phyloP scores from a whole-genome alignment of 2,329 filamentous ascomycete species.

The Ophiostoma piceae region DNA sequence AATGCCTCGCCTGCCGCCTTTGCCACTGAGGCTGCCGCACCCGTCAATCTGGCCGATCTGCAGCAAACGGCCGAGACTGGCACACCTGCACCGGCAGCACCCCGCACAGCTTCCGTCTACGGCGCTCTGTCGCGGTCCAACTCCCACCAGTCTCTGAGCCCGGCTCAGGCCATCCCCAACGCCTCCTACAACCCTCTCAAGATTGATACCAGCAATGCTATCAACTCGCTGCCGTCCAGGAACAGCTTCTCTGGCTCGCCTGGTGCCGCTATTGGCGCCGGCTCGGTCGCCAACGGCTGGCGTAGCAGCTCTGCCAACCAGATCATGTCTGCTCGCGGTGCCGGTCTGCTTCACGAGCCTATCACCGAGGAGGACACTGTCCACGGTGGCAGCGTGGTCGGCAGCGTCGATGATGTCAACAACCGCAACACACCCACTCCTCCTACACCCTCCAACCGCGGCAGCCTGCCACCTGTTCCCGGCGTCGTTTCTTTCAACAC shows the following conservation, averaged over 20 bases:
- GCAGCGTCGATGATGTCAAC: background rate
- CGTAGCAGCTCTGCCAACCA: constrained; percentile 29
- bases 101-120: constrained; percentile 32
- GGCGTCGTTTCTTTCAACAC: constrained; percentile 48
- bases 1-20: background rate
- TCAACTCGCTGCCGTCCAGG: background rate
- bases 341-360: constrained; percentile 35
- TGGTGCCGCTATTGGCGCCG: constrained; percentile 11
- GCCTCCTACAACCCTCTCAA: background rate
- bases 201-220: constrained; percentile 6
- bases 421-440: background rate
- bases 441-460: constrained; percentile 16
- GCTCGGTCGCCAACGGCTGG: constrained; percentile 23
- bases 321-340: constrained; percentile 28
- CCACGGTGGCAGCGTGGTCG: constrained; percentile 21
- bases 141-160: constrained; percentile 24
- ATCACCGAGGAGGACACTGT: constrained; percentile 42
- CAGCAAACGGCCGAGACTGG: constrained; percentile 57
- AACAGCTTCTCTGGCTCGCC: constrained; percentile 21
- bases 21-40: constrained; percentile 50
- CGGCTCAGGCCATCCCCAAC: background rate
- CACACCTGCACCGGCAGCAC: constrained; percentile 38
- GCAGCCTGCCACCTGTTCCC: constrained; percentile 35
- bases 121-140: constrained; percentile 29
- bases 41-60: constrained; percentile 59